Evolutionary conservation across 805 yeast genomes (phyloP).

Genomic region (Vanderwaltozyma tropicalis): DNA sequence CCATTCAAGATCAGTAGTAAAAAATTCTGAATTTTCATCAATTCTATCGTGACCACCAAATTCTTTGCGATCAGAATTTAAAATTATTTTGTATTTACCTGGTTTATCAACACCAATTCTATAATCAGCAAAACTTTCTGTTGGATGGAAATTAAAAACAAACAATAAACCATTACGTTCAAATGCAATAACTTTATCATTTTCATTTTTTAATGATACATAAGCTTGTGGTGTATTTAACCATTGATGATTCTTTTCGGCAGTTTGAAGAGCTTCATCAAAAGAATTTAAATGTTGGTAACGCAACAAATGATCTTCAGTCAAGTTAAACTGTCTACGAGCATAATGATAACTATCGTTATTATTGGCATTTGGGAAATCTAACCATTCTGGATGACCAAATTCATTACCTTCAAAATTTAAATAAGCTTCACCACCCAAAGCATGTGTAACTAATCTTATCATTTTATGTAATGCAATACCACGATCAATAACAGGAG

Average conservation of each 20-base stretch:
- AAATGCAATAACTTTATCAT: conserved; percentile 78
- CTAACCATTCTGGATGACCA: conserved; percentile 99
- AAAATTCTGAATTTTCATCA: conserved; percentile 43
- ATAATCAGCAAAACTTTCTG: conserved; percentile 73
- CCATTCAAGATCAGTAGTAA: conserved; percentile 72
- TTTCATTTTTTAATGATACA: conserved; percentile 78
- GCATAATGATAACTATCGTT: conserved; percentile 86
- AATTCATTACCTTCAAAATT: conserved; percentile 97
- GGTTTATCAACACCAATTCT: conserved; percentile 78
- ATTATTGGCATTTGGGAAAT: conserved; percentile 88
- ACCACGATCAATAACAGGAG: conserved; percentile 81
- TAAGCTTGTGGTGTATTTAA: conserved; percentile 66
- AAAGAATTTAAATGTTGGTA: conserved; percentile 72
- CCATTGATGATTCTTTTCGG: conserved; percentile 66
- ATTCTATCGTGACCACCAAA: conserved; percentile 80
- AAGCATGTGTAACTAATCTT: conserved; percentile 70
- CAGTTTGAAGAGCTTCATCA: conserved; percentile 73
- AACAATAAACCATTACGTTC: conserved; percentile 82
- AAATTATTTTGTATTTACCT: conserved; percentile 64
- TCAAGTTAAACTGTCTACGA: conserved; percentile 84
- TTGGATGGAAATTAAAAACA: conserved; percentile 84
- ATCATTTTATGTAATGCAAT: conserved; percentile 85
- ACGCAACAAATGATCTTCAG: conserved; percentile 68
- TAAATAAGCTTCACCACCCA: conserved; percentile 96
- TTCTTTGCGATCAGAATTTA: conserved; percentile 59